A percentile compares a stretch with the other conserved stretches of the same genome.
phyloP scores from a whole-genome alignment of 1,284 basidiomycete genomes.

The Heterobasidion occidentale region DNA sequence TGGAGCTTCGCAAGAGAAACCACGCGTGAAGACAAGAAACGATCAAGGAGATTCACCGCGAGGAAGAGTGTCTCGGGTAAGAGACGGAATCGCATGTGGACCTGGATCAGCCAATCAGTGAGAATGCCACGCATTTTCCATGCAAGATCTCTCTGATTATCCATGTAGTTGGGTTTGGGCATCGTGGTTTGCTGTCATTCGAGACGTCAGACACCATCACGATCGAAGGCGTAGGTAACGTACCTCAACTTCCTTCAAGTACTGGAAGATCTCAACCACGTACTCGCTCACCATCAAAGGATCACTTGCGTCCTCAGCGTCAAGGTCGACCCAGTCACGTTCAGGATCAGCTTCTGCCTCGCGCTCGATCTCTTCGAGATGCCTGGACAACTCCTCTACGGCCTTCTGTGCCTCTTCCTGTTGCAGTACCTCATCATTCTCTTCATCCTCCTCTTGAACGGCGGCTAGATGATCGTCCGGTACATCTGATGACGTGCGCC shows the following conservation, averaged over 20 bases:
- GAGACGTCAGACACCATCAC: not conserved
- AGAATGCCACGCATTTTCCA: slow-evolving; percentile 95
- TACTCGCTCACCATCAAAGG: slow-evolving; percentile 98
- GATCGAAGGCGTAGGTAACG: slow-evolving; percentile 1
- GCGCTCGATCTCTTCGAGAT: slow-evolving; percentile 24
- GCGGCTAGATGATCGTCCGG: slow-evolving; percentile 41
- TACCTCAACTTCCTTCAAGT: slow-evolving; percentile 77
- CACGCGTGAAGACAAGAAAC: slow-evolving; percentile 86
- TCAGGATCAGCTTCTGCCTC: slow-evolving; percentile 53
- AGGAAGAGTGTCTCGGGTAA: slow-evolving; percentile 96
- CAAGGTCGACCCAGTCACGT: slow-evolving; percentile 81
- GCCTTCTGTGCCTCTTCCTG: slow-evolving; percentile 9
- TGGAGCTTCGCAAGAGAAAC: slow-evolving; percentile 93
- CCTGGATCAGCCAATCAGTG: slow-evolving; percentile 96
- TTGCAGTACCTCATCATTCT: not conserved
- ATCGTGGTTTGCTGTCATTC: slow-evolving; percentile 64
- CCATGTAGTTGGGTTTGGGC: slow-evolving; percentile 88
- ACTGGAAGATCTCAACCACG: slow-evolving; percentile 89
- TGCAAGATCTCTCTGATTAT: slow-evolving; percentile 81
- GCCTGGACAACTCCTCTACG: slow-evolving; percentile 18
- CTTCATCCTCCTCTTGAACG: slow-evolving; percentile 21
- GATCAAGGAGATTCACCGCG: slow-evolving; percentile 92
- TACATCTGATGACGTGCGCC: slow-evolving; percentile 62
- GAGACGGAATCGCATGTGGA: slow-evolving; percentile 90
- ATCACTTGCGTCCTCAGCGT: slow-evolving; percentile 90